Evolutionary conservation across 805 yeast genomes (phyloP), one percentile per base, ranked within the genome.

Genomic region (Kuraishia piskuri): DNA sequence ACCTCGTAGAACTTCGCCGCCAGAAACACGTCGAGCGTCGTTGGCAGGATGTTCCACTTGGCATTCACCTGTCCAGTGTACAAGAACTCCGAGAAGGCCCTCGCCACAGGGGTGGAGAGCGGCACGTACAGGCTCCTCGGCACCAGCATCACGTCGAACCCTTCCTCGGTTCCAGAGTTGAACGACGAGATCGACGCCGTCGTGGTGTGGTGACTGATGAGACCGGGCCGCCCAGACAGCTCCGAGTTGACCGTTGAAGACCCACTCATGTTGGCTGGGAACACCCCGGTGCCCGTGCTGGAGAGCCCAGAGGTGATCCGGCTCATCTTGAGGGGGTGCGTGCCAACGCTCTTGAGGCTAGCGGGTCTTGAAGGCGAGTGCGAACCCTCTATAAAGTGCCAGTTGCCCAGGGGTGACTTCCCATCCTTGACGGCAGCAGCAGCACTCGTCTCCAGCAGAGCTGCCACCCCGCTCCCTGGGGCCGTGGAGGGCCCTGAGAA

Each of bases 31-130:
- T 86, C 90, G 45, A 86, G 71, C 0, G 86, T 78, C 0, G 87
- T 82, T 0, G 94, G 92, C 1, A 79, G 72, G 45, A 87, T 67
- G n/a, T 75, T 67, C 92, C 92, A 86, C 59, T 79, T 83, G 52
- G 84, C 80, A 23, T 89, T 89, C 22, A 88, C 79, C 65, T 86
- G 90, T 1, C 94, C 95, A 4, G 91, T 87, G 61, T 84, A 86
- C 53, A 88, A 71, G 63, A 82, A 88, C 62, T 87, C 94, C 24
- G 84, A 72, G 57, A 86, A 78, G 2, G 90, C 90, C 53, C 75
- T 75, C 17, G 86, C 79, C 0, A 89, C 78, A 0, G 70, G 63
- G 1, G 84, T 80, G 2, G 82, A 65, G 68, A 83, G 85, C 2
- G 95, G 94, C 57, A 88, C 64, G 58, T 83, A 86, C 24, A 88